phyloP scores from a whole-genome alignment of 768 basidiomycete genomes.

The Holtermanniella nyarrowii region DNA sequence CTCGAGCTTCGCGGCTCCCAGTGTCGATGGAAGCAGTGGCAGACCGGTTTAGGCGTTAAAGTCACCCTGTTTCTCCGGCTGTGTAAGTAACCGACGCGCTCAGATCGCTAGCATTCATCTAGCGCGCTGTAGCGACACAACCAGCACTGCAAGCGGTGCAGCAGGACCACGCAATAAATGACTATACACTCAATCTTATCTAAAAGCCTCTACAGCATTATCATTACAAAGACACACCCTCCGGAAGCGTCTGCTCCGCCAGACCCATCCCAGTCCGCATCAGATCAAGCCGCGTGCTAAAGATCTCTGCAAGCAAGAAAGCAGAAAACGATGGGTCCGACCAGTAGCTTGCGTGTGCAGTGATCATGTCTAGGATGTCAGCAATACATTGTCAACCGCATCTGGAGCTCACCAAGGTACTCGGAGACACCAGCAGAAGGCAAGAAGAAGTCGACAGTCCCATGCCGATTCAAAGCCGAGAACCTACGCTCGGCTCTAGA shows the following conservation, averaged over 20 bases:
- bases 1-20: too few species aligned
- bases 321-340: constrained; percentile 42
- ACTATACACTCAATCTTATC: too few species aligned
- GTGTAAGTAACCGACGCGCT: too few species aligned
- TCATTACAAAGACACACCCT: too few species aligned
- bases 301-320: constrained; percentile 43
- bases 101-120: too few species aligned
- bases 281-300: constrained; percentile 40
- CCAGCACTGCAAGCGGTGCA: too few species aligned
- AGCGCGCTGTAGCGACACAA: too few species aligned
- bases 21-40: too few species aligned
- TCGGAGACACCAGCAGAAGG: constrained; percentile 43
- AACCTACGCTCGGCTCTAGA: constrained; percentile 41
- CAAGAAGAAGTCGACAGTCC: constrained; percentile 45
- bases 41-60: too few species aligned
- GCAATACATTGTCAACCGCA: background rate
- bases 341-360: constrained; percentile 44
- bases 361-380: constrained; percentile 25
- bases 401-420: constrained; percentile 38
- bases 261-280: constrained; percentile 41
- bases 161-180: too few species aligned
- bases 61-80: too few species aligned
- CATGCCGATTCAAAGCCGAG: constrained; percentile 45
- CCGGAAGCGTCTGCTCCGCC: constrained; percentile 22
- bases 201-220: too few species aligned